A percentile compares a stretch with the other conserved stretches of the same genome.
These are phyloP conservation scores for Pouteria glomerata DNA, from an alignment of 148 eudicot genomes.

Conservation along the genomic window DNA sequence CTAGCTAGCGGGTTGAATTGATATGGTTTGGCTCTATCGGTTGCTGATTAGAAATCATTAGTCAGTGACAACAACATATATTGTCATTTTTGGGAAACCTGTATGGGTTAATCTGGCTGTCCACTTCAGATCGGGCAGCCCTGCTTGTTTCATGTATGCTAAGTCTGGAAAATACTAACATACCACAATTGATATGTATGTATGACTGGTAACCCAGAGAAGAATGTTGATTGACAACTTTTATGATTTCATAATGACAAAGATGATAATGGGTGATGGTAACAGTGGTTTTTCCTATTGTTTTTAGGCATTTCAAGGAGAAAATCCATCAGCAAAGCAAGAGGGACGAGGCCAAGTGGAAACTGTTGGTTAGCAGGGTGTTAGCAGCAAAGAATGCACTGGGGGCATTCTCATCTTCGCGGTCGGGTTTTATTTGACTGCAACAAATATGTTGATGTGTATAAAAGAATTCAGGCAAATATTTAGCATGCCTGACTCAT, in stretches of 20 bases:
- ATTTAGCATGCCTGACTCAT: not conserved
- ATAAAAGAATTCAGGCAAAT: slow-evolving; percentile 1
- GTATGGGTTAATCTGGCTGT: not conserved
- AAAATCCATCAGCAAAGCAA: slow-evolving; percentile 56
- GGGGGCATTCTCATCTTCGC: slow-evolving; percentile 24
- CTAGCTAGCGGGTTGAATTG: too few species aligned
- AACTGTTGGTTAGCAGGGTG: slow-evolving; percentile 57
- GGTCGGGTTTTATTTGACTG: slow-evolving; percentile 18
- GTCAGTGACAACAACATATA: too few species aligned
- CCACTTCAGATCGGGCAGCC: not conserved
- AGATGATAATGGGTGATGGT: not conserved
- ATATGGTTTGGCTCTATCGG: too few species aligned
- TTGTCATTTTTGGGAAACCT: too few species aligned
- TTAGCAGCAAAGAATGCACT: slow-evolving; percentile 45
- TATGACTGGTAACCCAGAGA: not conserved
- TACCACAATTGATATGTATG: not conserved
- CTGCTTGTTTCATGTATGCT: not conserved
- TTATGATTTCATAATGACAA: not conserved
- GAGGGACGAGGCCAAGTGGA: slow-evolving; percentile 76
- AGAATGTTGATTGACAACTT: not conserved
- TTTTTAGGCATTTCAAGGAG: slow-evolving; percentile 49
- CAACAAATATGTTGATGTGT: not conserved
- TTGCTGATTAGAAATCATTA: too few species aligned
- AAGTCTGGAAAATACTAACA: slow-evolving; percentile 5
- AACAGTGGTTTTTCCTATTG: not conserved